Percentiles rank a stretch among this genome's conserved stretches.
These are phyloP conservation scores for Serendipita sp. DNA, from an alignment of 768 basidiomycete genomes.

Conservation along the genomic window DNA sequence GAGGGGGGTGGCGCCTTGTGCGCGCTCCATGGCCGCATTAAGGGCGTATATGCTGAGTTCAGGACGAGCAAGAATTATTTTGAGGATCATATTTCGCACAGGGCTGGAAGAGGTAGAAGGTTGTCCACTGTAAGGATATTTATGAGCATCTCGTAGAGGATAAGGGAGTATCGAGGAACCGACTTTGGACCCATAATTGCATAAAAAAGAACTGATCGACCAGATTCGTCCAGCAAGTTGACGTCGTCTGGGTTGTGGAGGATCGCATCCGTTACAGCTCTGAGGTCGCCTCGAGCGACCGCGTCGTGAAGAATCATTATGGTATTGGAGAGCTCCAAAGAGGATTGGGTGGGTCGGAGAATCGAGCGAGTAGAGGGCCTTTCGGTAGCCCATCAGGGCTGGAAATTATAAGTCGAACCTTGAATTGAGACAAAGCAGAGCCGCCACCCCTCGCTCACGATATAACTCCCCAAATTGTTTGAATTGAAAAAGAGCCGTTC, in stretches of 20 bases:
- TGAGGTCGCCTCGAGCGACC: background rate
- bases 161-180: background rate
- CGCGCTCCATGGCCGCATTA: constrained; percentile 4
- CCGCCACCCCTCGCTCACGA: too few relatives aligned
- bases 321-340: background rate
- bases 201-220: constrained; percentile 4
- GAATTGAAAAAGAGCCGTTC: too few relatives aligned
- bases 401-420: too few relatives aligned
- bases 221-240: background rate
- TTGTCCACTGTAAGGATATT: background rate
- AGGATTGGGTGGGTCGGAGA: background rate
- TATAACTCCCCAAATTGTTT: too few relatives aligned
- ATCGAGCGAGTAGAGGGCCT: too few relatives aligned
- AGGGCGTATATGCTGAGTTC: constrained; percentile 6
- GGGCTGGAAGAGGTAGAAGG: background rate
- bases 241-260: background rate
- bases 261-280: constrained; percentile 1
- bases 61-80: background rate
- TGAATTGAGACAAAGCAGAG: too few relatives aligned
- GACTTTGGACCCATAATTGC: background rate
- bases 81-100: background rate
- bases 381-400: too few relatives aligned
- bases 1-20: background rate
- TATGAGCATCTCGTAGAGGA: background rate
- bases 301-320: constrained; percentile 4